These are phyloP conservation scores for Blumeria graminis DNA, from an alignment of 2,329 filamentous ascomycete genomes.

Conservation along the genomic window DNA sequence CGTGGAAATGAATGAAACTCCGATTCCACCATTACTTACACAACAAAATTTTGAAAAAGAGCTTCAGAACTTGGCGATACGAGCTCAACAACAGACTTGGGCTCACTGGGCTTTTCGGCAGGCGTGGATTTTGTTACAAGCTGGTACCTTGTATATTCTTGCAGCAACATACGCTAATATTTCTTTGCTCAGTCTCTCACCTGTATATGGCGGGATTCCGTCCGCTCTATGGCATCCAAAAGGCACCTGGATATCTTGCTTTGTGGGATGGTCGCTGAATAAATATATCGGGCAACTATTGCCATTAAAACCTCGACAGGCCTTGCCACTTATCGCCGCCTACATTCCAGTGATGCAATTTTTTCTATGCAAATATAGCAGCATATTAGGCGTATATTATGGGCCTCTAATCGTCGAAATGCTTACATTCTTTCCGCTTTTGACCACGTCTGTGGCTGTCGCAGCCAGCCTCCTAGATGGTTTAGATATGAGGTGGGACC, in stretches of 20 bases:
- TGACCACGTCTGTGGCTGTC: constrained; percentile 36
- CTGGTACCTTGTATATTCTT: constrained; percentile 25
- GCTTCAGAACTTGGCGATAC: constrained; percentile 13
- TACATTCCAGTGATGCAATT: constrained; percentile 54
- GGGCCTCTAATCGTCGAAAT: constrained; percentile 57
- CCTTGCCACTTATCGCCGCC: constrained; percentile 50
- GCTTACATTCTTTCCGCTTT: constrained; percentile 45
- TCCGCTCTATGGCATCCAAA: constrained; percentile 46
- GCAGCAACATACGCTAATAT: constrained; percentile 42
- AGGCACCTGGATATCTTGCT: constrained; percentile 38
- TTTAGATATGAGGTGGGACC: constrained; percentile 24
- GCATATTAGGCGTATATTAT: constrained; percentile 36
- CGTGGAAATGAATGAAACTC: neutral
- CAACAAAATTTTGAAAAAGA: constrained; percentile 16
- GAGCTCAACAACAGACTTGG: constrained; percentile 15
- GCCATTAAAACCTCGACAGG: constrained; percentile 23
- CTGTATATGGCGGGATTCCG: constrained; percentile 72
- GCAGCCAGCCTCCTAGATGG: constrained; percentile 40
- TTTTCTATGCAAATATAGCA: constrained; percentile 43
- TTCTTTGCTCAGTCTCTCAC: constrained; percentile 55
- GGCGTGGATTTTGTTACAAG: constrained; percentile 14
- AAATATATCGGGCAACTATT: constrained; percentile 26
- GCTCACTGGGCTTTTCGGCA: constrained; percentile 12
- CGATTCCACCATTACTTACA: constrained; percentile 10
- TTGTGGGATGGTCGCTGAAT: constrained; percentile 49